Conservation (phyloP, 495 filamentous ascomycete genomes). For the Collariella sp. region DNA sequence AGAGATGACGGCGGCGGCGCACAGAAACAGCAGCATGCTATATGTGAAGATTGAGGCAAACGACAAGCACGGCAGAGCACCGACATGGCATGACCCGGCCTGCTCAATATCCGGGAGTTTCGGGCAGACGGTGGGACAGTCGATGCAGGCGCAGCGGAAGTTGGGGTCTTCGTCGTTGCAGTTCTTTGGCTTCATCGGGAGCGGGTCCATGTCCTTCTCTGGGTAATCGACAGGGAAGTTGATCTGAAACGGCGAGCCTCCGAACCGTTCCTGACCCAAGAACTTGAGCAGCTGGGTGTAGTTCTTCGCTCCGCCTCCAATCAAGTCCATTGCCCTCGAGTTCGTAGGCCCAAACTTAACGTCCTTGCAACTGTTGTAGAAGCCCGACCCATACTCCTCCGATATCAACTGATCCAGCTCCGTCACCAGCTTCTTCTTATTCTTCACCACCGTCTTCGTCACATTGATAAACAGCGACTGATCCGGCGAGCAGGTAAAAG, state of each 20-base stretch:
- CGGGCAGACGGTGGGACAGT: conserved; percentile 79
- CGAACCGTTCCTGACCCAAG: conserved; percentile 77
- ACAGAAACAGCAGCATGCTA: conserved; percentile 56
- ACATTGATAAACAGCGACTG: conserved; percentile 95
- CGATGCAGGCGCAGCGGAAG: conserved; percentile 86
- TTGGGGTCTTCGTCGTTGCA: conserved; percentile 81
- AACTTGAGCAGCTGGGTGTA: conserved; percentile 79
- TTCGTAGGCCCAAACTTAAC: conserved; percentile 95
- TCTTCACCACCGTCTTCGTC: conserved; percentile 59
- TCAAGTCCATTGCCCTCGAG: conserved; percentile 84
- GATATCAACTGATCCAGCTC: conserved; percentile 89
- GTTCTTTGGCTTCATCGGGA: conserved; percentile 59
- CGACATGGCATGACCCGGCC: conserved; percentile 67
- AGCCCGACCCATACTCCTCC: conserved; percentile 74
- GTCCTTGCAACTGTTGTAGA: conserved; percentile 96
- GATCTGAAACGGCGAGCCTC: conserved; percentile 95
- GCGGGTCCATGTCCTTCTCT: conserved; percentile 55
- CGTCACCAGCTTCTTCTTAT: conserved; percentile 65
- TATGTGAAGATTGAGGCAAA: conserved; percentile 88
- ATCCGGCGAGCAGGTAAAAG: conserved; percentile 93
- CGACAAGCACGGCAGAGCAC: conserved; percentile 78
- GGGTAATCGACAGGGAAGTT: conserved; percentile 67
- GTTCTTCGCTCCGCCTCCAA: conserved; percentile 90
- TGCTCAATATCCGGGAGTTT: conserved; percentile 63
- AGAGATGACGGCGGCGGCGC: conserved; percentile 57